Percentiles rank a stretch among this genome's conserved stretches.
phyloP scores from a whole-genome alignment of 371 early-diverging fungal species.

The Lichtheimia hyalospora region DNA sequence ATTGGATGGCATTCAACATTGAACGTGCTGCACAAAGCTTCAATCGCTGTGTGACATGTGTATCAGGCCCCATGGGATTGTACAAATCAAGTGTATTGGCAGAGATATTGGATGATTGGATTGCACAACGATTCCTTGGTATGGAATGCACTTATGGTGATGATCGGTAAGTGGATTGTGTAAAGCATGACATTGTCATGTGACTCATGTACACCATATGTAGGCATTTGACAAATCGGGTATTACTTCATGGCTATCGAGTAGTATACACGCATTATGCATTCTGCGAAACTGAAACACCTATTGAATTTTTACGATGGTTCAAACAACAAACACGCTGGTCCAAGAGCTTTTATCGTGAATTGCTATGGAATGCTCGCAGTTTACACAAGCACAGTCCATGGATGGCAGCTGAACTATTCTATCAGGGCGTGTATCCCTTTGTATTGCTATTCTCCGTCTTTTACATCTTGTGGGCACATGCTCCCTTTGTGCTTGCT shows the following conservation, averaged over 20 bases:
- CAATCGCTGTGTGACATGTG: slow-evolving; percentile 64
- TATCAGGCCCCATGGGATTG: slow-evolving; percentile 70
- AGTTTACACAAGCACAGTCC: slow-evolving; percentile 62
- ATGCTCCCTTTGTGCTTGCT: slow-evolving; percentile 37
- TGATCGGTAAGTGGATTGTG: slow-evolving; percentile 40
- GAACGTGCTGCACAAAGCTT: slow-evolving; percentile 68
- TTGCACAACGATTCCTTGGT: slow-evolving; percentile 56
- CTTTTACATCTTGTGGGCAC: slow-evolving; percentile 41
- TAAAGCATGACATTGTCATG: neutral
- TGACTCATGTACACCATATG: neutral
- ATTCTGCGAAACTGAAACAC: slow-evolving; percentile 67
- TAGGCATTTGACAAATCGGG: slow-evolving; percentile 62
- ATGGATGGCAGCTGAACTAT: slow-evolving; percentile 67
- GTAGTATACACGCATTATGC: slow-evolving; percentile 65
- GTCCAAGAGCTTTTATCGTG: slow-evolving; percentile 72
- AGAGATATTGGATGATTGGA: slow-evolving; percentile 63
- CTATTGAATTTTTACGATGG: slow-evolving; percentile 58
- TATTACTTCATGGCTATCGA: slow-evolving; percentile 50
- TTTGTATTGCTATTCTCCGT: slow-evolving; percentile 63
- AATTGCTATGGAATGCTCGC: slow-evolving; percentile 55
- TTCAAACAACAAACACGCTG: slow-evolving; percentile 70
- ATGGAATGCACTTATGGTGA: slow-evolving; percentile 70
- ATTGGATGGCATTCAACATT: slow-evolving; percentile 74
- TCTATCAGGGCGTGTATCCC: slow-evolving; percentile 66
- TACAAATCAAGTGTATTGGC: slow-evolving; percentile 52